Conservation (phyloP, 306 rosid genomes). For the Casuarina glauca region DNA sequence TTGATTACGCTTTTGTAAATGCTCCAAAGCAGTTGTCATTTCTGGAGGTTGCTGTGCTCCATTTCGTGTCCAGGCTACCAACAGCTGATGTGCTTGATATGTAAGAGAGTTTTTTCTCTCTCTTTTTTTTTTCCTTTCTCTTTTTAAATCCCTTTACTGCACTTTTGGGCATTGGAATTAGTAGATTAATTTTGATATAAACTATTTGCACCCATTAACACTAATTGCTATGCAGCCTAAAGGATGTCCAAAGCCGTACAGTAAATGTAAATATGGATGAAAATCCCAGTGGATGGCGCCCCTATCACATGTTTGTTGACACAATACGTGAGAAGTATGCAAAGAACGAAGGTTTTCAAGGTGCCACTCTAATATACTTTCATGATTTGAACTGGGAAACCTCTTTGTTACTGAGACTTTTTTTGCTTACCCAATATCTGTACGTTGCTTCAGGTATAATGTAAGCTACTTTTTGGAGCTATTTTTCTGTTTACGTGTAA, state of each 20-base stretch:
- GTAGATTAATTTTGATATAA: conserved; percentile 15
- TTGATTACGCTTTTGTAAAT: conserved; percentile 78
- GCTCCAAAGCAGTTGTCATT: conserved; percentile 78
- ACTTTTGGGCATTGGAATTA: conserved; percentile 18
- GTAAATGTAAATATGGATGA: conserved; percentile 75
- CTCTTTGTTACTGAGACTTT: background rate
- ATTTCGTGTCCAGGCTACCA: conserved; percentile 77
- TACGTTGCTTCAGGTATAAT: background rate
- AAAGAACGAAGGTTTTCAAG: conserved; percentile 79
- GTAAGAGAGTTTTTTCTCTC: conserved; percentile 45
- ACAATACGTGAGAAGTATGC: conserved; percentile 71
- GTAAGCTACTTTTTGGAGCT: conserved; percentile 10
- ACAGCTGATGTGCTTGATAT: conserved; percentile 66
- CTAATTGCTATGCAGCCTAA: conserved; percentile 46
- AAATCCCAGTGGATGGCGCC: conserved; percentile 99
- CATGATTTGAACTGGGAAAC: background rate
- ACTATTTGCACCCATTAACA: conserved; percentile 24
- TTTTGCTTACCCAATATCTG: conserved; percentile 3
- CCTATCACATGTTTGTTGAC: conserved; percentile 65
- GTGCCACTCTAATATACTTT: conserved; percentile 30
- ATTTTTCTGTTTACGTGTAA: background rate
- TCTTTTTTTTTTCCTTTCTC: background rate
- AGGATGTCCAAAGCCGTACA: conserved; percentile 70
- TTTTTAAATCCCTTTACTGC: background rate
- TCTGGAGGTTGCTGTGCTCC: conserved; percentile 72